Conservation (phyloP, 2,329 filamentous ascomycete species). For the Plenodomus tracheiphilus region DNA sequence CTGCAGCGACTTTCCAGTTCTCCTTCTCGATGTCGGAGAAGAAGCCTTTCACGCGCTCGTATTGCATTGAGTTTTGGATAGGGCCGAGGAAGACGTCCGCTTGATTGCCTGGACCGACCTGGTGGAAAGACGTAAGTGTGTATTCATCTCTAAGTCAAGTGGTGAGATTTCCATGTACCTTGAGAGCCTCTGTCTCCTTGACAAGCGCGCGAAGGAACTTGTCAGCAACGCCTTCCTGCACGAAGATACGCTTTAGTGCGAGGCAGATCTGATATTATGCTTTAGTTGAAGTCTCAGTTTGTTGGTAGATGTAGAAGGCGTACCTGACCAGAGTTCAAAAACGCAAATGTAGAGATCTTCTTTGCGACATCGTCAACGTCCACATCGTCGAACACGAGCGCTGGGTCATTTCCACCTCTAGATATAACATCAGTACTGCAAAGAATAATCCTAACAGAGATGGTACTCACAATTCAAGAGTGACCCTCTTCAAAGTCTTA, state of each 20-base stretch:
- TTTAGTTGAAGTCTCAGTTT: background rate
- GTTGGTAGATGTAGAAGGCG: background rate
- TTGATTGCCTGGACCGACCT: slow-evolving; percentile 11
- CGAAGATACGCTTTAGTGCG: slow-evolving; percentile 58
- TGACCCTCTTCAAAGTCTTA: slow-evolving; percentile 58
- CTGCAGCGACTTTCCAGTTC: slow-evolving; percentile 52
- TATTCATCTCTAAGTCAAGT: too few species aligned
- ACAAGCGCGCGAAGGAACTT: slow-evolving; percentile 50
- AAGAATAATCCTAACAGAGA: background rate
- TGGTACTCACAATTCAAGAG: slow-evolving; percentile 53
- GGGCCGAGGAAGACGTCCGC: slow-evolving; percentile 51
- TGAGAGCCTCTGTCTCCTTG: slow-evolving; percentile 44
- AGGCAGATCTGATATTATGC: slow-evolving; percentile 28
- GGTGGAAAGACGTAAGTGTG: background rate
- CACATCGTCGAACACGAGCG: slow-evolving; percentile 60
- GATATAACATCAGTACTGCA: background rate
- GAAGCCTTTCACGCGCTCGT: slow-evolving; percentile 56
- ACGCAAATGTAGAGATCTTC: slow-evolving; percentile 46
- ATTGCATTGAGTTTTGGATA: slow-evolving; percentile 17
- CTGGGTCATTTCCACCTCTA: slow-evolving; percentile 62
- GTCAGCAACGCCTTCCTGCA: slow-evolving; percentile 58
- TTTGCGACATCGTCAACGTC: slow-evolving; percentile 49
- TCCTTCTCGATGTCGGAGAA: slow-evolving; percentile 58
- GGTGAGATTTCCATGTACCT: too few species aligned
- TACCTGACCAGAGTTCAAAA: slow-evolving; percentile 61